Evolutionary conservation across 1,139 yeast species (phyloP).

Genomic region (Geotrichum bryndzae): DNA sequence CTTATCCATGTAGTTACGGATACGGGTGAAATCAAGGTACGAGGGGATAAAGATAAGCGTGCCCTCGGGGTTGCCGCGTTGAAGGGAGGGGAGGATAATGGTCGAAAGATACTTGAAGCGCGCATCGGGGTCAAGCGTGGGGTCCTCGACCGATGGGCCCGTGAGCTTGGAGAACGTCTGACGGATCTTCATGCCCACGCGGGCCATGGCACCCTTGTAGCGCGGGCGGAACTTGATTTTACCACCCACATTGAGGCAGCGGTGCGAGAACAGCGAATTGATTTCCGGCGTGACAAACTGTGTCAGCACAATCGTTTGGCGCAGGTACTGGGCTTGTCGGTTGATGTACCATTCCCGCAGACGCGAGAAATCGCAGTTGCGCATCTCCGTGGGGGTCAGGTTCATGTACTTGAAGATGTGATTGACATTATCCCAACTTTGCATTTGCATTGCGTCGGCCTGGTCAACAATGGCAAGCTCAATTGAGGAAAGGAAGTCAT

Average conservation of each 20-base stretch:
- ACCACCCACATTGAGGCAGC: constrained; percentile 61
- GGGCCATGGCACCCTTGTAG: constrained; percentile 37
- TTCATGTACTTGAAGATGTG: constrained; percentile 66
- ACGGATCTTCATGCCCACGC: constrained; percentile 51
- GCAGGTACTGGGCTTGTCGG: constrained; percentile 64
- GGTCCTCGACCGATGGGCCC: constrained; percentile 27
- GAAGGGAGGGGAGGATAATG: constrained; percentile 61
- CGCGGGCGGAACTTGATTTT: constrained; percentile 42
- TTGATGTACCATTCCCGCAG: constrained; percentile 90
- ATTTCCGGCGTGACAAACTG: constrained; percentile 77
- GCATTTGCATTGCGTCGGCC: constrained; percentile 84
- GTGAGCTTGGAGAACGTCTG: constrained; percentile 57
- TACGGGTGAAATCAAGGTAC: constrained; percentile 76
- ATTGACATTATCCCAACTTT: constrained; percentile 81
- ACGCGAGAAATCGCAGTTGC: constrained; percentile 85
- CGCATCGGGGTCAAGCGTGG: constrained; percentile 60
- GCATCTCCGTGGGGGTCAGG: constrained; percentile 68
- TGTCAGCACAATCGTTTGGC: constrained; percentile 74
- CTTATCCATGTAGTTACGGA: constrained; percentile 64
- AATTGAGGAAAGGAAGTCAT: constrained; percentile 80
- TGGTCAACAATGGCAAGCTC: constrained; percentile 77
- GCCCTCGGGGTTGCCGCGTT: constrained; percentile 62
- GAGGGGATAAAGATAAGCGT: constrained; percentile 76
- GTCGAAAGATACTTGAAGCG: constrained; percentile 77
- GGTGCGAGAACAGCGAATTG: constrained; percentile 54